Base-by-base conservation (phyloP, 139 green algal genomes). In the Yamagishiella unicocca region DNA sequence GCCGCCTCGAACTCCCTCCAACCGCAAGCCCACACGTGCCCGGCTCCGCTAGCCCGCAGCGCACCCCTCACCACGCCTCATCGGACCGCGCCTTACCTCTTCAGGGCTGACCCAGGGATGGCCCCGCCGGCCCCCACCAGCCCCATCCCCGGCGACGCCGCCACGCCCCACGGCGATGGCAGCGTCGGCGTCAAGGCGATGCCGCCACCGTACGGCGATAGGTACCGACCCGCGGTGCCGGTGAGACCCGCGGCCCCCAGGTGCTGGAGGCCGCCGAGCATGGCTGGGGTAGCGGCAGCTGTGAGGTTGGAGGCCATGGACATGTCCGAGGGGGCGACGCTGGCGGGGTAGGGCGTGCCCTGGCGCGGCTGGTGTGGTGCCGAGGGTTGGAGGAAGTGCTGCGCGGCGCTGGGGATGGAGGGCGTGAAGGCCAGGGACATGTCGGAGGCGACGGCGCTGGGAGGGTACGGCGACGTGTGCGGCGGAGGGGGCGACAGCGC, bases 351-450 rank as follows among this genome's bases (percentile, higher is more conserved):
- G 53, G 6, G 19, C 62, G 62, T 14, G 50, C 14, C 17, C 12
- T 12, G 50, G 50, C 66, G 31, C 61, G 21, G 61, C 21, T 68
- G 35, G 67, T 27, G 22, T n/a, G 14, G 73, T 17, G 5, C 43
- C 54, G 21, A 1, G 40, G 8, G 70, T 25, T 78, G 40, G 25
- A 21, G 24, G 70, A 38, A 33, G 40, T 55, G 14, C 37, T 19
- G 9, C 8, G 66, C 66, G 70, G 38, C 70, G 43, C 21, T 29
- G 29, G 1, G 14, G 45, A 14, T 17, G 21, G 33, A 2, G 27
- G 53, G 76, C 12, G 76, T 55, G 2, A 45, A 75, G 37, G 33
- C 61, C 42, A 85, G 58, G 25, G 78, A 85, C 78, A 85, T 85
- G 29, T 58, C 55, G 22, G 78, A 85, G n/a, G 78, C 58, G 2